These are phyloP conservation scores for Alternaria gansuensis DNA, from an alignment of 2,329 filamentous ascomycete genomes.

Conservation along the genomic window DNA sequence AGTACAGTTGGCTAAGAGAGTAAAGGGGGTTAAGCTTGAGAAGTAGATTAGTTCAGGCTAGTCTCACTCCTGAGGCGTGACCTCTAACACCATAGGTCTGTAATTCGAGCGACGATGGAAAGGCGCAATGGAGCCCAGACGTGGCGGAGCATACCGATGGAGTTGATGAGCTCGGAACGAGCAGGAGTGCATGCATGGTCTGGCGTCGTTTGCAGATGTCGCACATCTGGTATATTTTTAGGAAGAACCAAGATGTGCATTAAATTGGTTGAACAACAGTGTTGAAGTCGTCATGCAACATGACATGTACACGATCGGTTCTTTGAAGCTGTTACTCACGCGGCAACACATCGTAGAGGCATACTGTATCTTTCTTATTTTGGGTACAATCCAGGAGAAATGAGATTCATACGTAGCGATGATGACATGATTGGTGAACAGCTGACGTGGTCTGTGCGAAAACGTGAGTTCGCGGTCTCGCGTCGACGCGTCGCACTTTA, in stretches of 20 bases:
- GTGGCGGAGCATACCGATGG: conserved; percentile 12
- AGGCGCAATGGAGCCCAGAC: neutral
- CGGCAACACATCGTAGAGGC: neutral
- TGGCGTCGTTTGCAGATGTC: conserved; percentile 7
- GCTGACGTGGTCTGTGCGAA: conserved; percentile 28
- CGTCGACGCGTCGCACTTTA: conserved; percentile 47
- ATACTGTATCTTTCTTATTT: no score
- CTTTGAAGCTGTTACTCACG: neutral
- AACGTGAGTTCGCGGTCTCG: conserved; percentile 47
- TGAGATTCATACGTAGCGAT: neutral
- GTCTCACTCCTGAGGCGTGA: conserved; percentile 26
- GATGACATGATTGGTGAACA: conserved; percentile 28
- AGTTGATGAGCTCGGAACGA: conserved; percentile 6
- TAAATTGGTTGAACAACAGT: conserved; percentile 7
- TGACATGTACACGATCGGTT: neutral
- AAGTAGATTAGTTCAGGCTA: conserved; percentile 32
- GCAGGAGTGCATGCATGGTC: conserved; percentile 19
- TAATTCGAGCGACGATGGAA: conserved; percentile 24
- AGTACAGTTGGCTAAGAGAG: conserved; percentile 71
- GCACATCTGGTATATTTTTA: neutral
- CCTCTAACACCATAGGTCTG: conserved; percentile 34
- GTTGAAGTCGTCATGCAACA: neutral
- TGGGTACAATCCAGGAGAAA: neutral
- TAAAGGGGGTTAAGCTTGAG: conserved; percentile 67
- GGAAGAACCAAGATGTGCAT: conserved; percentile 16